Evolutionary conservation across 345 rosid genomes (phyloP).

Genomic region (Boechera stricta): DNA sequence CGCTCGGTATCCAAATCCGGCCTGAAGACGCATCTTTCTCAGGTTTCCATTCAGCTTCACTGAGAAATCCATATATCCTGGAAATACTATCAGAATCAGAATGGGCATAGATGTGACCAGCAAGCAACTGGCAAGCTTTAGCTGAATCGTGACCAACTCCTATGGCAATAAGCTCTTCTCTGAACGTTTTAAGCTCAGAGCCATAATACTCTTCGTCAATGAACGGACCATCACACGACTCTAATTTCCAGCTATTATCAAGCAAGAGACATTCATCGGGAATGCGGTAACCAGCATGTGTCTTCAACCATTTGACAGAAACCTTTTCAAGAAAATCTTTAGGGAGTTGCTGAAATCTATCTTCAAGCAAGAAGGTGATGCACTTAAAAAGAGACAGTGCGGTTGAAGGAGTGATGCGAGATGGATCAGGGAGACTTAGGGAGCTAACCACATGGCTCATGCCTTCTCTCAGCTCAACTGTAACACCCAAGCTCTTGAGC

Average conservation of each 20-base stretch:
- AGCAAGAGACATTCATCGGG: slow-evolving; percentile 59
- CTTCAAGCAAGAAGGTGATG: slow-evolving; percentile 44
- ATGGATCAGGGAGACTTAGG: slow-evolving; percentile 50
- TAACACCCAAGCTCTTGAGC: slow-evolving; percentile 57
- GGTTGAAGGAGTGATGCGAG: slow-evolving; percentile 40
- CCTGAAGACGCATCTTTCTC: slow-evolving; percentile 19
- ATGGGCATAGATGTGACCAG: slow-evolving; percentile 46
- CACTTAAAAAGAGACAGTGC: slow-evolving; percentile 57
- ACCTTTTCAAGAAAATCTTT: slow-evolving; percentile 42
- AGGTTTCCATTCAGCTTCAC: slow-evolving; percentile 46
- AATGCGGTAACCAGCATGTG: slow-evolving; percentile 56
- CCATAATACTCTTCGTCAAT: slow-evolving; percentile 69
- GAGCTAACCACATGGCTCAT: slow-evolving; percentile 52
- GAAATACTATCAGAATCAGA: slow-evolving; percentile 52
- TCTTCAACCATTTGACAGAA: slow-evolving; percentile 64
- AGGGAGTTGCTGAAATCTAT: slow-evolving; percentile 41
- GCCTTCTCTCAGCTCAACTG: slow-evolving; percentile 53
- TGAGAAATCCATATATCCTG: slow-evolving; percentile 59
- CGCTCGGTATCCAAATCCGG: slow-evolving; percentile 62
- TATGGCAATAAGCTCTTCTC: slow-evolving; percentile 51
- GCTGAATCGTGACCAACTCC: slow-evolving; percentile 53
- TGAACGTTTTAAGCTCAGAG: slow-evolving; percentile 37
- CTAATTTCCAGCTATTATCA: slow-evolving; percentile 52
- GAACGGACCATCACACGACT: slow-evolving; percentile 72
- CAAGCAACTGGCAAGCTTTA: slow-evolving; percentile 49